Base-by-base conservation (phyloP, 306 rosid species). In the Cicer yamashitae region DNA sequence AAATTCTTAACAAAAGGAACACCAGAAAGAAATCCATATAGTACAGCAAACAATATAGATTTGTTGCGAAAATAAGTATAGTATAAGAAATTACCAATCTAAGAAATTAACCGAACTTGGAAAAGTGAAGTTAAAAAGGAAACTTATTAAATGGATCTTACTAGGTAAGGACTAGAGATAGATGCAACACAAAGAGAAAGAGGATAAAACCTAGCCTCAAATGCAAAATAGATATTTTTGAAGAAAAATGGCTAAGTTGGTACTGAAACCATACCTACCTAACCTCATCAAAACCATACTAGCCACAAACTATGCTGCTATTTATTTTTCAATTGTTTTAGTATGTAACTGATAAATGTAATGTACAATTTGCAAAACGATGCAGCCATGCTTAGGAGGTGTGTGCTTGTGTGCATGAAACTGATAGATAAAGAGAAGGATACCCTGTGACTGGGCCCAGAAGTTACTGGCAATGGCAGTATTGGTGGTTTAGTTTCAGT, bases 401-500 rank as follows among this genome's bases (percentile, higher is more conserved):
- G 45, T 15, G 48, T 14, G 62, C 34, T 14, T 38, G 37, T 13
- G 64, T 60, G 9, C 67, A 57, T 58, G 58, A 43, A 41, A 73
- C 9, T 47, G 9, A 45, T 25, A 69, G 46, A 82, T 8, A 56
- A 73, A 72, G 47, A 68, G 40, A 50, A 74, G 7, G 59, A 60
- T 67, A 88, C 98, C 94, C 82, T 87, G 61, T 83, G 85, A 73
- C 51, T 75, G 50, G 81, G 78, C 50, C 73, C 83, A 37, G 90
- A 81, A 75, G 91, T 71, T 46, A 77, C 77, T 13, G 97, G 97
- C 72, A 91, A 76, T n/a, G 97, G 97, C 81, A 94, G 83, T 80
- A 91, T 88, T 56, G 97, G 96, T 10, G 94, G 92, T 79, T 88
- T 93, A 52, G 84, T 60, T 82, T 86, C 96, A 13, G 94, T 58